These are phyloP conservation scores for Volvariella volvacea DNA, from an alignment of 1,284 basidiomycete genomes.

Conservation along the genomic window DNA sequence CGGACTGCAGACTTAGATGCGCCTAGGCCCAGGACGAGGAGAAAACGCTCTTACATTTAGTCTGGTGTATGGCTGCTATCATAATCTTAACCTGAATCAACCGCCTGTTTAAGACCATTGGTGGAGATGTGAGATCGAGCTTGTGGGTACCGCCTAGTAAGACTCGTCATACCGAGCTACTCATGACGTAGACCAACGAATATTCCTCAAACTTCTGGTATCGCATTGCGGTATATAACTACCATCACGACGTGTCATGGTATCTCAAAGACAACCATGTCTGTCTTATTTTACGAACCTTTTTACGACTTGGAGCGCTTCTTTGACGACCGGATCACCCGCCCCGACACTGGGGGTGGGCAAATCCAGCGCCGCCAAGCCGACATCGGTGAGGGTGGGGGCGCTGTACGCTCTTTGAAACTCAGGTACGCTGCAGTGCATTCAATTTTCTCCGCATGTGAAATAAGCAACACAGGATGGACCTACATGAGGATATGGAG, in stretches of 20 bases:
- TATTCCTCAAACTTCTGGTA: too few species aligned
- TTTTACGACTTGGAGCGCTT: slow-evolving; percentile 45
- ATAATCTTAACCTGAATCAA: too few species aligned
- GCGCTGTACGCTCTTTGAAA: slow-evolving; percentile 15
- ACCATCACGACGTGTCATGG: too few species aligned
- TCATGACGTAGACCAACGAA: too few species aligned
- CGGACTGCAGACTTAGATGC: too few species aligned
- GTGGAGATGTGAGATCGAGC: too few species aligned
- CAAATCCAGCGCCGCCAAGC: slow-evolving; percentile 10
- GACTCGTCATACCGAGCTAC: too few species aligned
- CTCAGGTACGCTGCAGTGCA: slow-evolving; percentile 16
- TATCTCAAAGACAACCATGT: slow-evolving; percentile 12
- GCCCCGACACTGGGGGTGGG: not conserved
- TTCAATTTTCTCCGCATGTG: not conserved
- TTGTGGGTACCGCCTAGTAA: too few species aligned
- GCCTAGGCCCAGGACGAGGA: too few species aligned
- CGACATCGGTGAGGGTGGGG: slow-evolving; percentile 8
- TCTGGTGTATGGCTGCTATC: too few species aligned
- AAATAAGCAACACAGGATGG: slow-evolving; percentile 35
- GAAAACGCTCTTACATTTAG: too few species aligned
- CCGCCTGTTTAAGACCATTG: too few species aligned
- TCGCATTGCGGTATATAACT: not conserved
- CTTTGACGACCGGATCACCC: slow-evolving; percentile 38
- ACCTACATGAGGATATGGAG: slow-evolving; percentile 35
- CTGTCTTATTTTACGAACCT: slow-evolving; percentile 39